These are phyloP conservation scores for Singerocomus rubriflavus DNA, from an alignment of 1,284 basidiomycete genomes.

Conservation along the genomic window DNA sequence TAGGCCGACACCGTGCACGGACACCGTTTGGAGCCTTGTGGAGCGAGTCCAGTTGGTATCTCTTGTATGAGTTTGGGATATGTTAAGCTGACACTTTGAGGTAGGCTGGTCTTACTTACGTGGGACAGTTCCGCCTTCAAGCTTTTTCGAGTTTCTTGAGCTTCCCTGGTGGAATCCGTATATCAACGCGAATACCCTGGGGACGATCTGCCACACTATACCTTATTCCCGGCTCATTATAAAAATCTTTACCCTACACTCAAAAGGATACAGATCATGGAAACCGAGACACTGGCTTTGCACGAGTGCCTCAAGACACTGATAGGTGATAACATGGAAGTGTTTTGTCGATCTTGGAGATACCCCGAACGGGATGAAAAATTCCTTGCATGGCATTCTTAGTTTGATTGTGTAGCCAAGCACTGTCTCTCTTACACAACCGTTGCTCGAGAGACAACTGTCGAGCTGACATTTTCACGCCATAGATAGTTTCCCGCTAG, in stretches of 20 bases:
- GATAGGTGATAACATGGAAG: conserved; percentile 14
- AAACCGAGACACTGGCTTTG: conserved; percentile 15
- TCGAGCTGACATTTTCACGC: background rate
- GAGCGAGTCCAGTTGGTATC: conserved; percentile 15
- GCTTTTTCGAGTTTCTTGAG: conserved; percentile 10
- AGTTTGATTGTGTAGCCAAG: background rate
- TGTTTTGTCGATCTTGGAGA: background rate
- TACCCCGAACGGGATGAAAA: background rate
- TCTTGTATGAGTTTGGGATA: background rate
- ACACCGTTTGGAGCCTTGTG: background rate
- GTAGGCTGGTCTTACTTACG: conserved; percentile 22
- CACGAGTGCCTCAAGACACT: conserved; percentile 10
- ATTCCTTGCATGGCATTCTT: background rate
- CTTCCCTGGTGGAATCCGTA: conserved; percentile 17
- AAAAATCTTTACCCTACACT: conserved; percentile 5
- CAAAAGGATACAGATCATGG: conserved; percentile 6
- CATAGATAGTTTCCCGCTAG: background rate
- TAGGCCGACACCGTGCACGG: conserved; percentile 10
- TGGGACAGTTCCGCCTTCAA: conserved; percentile 11
- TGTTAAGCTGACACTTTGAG: background rate
- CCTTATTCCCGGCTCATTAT: conserved; percentile 13
- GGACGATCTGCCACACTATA: conserved; percentile 7
- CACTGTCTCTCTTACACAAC: background rate
- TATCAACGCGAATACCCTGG: conserved; percentile 3
- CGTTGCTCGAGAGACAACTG: background rate